A percentile compares a stretch with the other conserved stretches of the same genome.
Evolutionary conservation across 2,329 filamentous ascomycete genomes (phyloP).

Genomic region (Aspergillus awamori): DNA sequence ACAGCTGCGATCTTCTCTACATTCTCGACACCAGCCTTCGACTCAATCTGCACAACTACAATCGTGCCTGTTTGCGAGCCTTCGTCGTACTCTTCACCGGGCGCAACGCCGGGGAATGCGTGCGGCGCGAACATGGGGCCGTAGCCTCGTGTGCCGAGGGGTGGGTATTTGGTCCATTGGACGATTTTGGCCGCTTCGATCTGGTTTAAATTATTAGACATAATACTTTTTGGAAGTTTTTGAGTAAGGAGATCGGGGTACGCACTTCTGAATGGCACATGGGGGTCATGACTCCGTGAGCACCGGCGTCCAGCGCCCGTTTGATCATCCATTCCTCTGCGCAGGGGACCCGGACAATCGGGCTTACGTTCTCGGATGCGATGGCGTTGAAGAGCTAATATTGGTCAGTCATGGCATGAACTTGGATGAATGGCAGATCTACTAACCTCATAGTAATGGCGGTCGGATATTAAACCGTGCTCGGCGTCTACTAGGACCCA

Average conservation of each 20-base stretch:
- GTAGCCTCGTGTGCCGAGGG: slow-evolving; percentile 35
- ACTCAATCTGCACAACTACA: slow-evolving; percentile 48
- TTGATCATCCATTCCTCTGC: slow-evolving; percentile 46
- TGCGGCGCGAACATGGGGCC: slow-evolving; percentile 41
- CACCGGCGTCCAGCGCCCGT: slow-evolving; percentile 42
- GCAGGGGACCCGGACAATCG: slow-evolving; percentile 40
- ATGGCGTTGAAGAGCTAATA: slow-evolving; percentile 40
- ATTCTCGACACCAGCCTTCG: slow-evolving; percentile 43
- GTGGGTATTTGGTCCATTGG: slow-evolving; percentile 36
- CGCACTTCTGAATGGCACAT: slow-evolving; percentile 36
- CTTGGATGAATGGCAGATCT: no score
- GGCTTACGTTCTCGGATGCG: slow-evolving; percentile 34
- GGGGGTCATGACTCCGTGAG: slow-evolving; percentile 42
- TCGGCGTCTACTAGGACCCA: slow-evolving; percentile 47
- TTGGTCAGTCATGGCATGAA: no score
- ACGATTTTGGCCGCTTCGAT: slow-evolving; percentile 35
- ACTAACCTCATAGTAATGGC: slow-evolving; percentile 41
- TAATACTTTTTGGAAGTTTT: no score
- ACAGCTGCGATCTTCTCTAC: slow-evolving; percentile 49
- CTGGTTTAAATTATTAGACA: slow-evolving; percentile 13
- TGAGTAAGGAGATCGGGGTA: not conserved
- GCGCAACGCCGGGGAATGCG: slow-evolving; percentile 30
- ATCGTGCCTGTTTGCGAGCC: slow-evolving; percentile 36
- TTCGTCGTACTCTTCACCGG: slow-evolving; percentile 36
- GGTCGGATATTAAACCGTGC: slow-evolving; percentile 44